Base-by-base conservation (phyloP, 768 basidiomycete species). In the Hygrocybe coccinea region DNA sequence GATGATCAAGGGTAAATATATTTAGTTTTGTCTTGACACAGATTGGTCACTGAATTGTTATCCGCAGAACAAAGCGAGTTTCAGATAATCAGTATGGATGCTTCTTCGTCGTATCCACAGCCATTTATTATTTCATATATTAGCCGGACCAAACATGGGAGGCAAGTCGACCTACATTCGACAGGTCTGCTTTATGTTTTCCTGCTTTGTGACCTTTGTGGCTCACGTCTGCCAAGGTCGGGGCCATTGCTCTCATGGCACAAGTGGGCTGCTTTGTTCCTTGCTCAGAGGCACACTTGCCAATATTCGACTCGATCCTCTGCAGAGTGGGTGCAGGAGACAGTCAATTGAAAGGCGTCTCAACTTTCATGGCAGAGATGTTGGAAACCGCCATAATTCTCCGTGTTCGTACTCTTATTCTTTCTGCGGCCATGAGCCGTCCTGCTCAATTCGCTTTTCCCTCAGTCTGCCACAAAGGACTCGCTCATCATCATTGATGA, bases 321-420 rank as follows among this genome's bases (percentile, higher is more conserved):
- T 97, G 95, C 55, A 80, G 97, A 59, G 95, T 99, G 1, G 97
- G 97, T 8, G 97, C 97, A 0, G 97, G 97, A 0, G 97, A 99
- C 68, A 95, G 91, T 68, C 95, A 98, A 67, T 74, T 98, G 44
- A 98, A 97, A 70, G 97, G 97, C 10, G 92, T 99, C 0, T 95
- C 93, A 22, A 99, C 95, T 0, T 99, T 99, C 69, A 98, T 98
- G 95, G 95, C 94, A 1, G 97, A 99, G 71, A 98, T 98, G 97
- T 79, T 99, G 25, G 97, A 99, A 70, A 98, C 95, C 0, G 95
- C 97, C 0, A 91, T 90, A 0, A 98, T 98, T 63, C 79, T 99
- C 41, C 81, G 87, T 63, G 92, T 91, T 36, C 25, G 83, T 64
- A 33, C 52, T 45, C 46, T 35, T 49, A 50, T 37, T 25, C 17